Base-by-base conservation (phyloP, 257 asterid species). In the Euphrasia confusa region DNA sequence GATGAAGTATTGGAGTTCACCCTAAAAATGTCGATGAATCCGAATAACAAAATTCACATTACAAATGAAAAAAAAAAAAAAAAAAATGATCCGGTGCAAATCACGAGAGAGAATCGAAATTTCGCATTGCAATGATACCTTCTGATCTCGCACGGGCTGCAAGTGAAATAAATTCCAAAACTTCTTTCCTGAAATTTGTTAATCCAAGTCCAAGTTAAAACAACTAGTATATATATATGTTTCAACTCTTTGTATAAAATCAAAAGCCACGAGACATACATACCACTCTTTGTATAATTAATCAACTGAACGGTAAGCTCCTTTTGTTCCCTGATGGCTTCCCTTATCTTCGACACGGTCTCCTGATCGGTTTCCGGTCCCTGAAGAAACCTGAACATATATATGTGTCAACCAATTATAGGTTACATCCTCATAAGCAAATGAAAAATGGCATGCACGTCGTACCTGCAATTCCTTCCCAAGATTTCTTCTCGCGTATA, bases 91-190 rank as follows among this genome's bases (percentile, higher is more conserved):
- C 37, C 8, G 12, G 44, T 4, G 39, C 52, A 56, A 37, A 75
- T 52, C 47, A 72, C 63, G 71, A 63, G 52, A 65, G 39, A 4
- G 7, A 0, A 35, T 4, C 6, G 8, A 61, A 60, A 58, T 52
- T 56, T 42, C 37, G 66, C 52, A 62, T 61, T 8, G 42, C 21
- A 49, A 57, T 61, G 60, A 42, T 27, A 87, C 99, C 94, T 87
- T 87, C 69, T 89, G 97, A 75, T 93, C 99, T 55, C 92, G 86
- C 99, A 93, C 89, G 40, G 99, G 99, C 74, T 93, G 99, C 90
- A 93, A 77, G 80, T 93, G 99, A 73, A 93, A 93, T 72, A 93
- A 78, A 76, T 93, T 93, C 99, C 99, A 93, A 76, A 93, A 93
- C 73, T 89, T 93, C 75, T 89, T 93, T 69, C 99, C 97, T 92